These are phyloP conservation scores for Helianthus tuberosus DNA, from an alignment of 129 eudicot species.

Conservation along the genomic window DNA sequence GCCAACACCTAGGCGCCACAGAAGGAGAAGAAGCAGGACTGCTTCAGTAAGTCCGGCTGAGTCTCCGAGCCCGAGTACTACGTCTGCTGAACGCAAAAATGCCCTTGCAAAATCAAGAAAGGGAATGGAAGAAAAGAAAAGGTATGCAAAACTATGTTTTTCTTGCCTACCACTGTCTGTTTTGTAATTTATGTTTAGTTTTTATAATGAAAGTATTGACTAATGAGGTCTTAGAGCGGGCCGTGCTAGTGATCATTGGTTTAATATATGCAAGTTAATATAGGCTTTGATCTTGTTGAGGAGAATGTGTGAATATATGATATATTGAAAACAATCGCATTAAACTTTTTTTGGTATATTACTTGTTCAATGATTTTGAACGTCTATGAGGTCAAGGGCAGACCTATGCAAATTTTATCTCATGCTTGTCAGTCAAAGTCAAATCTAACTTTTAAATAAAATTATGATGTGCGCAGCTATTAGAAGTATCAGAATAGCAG, in stretches of 20 bases:
- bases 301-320: neutral
- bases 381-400: neutral
- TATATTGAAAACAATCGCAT: neutral
- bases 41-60: constrained; percentile 61
- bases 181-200: neutral
- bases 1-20: constrained; percentile 74
- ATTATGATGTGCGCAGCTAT: neutral
- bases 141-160: constrained; percentile 40
- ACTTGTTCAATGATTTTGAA: neutral
- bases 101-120: constrained; percentile 68
- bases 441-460: neutral
- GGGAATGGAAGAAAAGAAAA: constrained; percentile 92
- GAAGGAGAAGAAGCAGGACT: constrained; percentile 70
- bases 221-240: neutral
- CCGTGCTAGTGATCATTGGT: neutral
- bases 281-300: constrained; percentile 13
- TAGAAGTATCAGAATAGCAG: neutral
- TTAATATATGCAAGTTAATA: neutral
- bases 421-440: neutral
- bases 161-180: neutral
- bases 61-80: constrained; percentile 58
- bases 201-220: neutral
- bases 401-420: neutral
- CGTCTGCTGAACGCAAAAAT: constrained; percentile 54
- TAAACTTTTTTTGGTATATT: neutral